Evolutionary conservation across 192 early-diverging fungal species (phyloP), one percentile per base, ranked within the genome.

Genomic region (Gigaspora rosea): DNA sequence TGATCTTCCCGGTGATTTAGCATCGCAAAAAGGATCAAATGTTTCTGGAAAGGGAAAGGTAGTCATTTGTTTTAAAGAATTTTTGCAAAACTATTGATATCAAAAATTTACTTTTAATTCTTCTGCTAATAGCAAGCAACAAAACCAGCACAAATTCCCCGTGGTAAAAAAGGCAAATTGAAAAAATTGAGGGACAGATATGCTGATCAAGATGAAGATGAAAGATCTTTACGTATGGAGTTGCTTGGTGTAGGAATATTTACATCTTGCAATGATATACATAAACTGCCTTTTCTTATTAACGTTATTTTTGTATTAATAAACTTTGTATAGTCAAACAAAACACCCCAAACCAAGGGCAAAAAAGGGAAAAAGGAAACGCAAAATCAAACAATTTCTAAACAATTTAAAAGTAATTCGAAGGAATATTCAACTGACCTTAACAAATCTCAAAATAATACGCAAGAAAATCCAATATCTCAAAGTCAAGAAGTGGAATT

Each of bases 171-270:
- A 70, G 90, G 91, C 50, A 98, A 98, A 83, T 76, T 90, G 46
- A 94, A 94, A 86, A 98, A 97, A 84, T 88, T 94, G 32, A 96
- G 97, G 82, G 91, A 90, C 47, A 97, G 96, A 82, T 99, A 99
- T 82, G 92, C 86, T 5, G 96, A 98, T 80, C 94, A 95, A 82
- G 95, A 97, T 72, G 96, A 99, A 48, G 95, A 97, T 62, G 97
- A 99, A 70, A 87, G 91, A 35, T 85, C 91, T 75, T 78, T 95
- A 47, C 90, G 93, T 68, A 89, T 96, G 89, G 87, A 93, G 27
- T 75, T 99, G 16, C 81, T 97, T 46, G 94, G 90, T 9, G 88
- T 90, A 80, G 85, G 86, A 77, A 18, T 15, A 35, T 9, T 47
- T 59, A 20, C 18, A 61, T 35, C 8, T 35, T 35, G 27, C 9